Percentiles rank a stretch among this genome's conserved stretches.
These are phyloP conservation scores for Phytopythium sindhum DNA, from an alignment of 352 stramenopile genomes.

Conservation along the genomic window DNA sequence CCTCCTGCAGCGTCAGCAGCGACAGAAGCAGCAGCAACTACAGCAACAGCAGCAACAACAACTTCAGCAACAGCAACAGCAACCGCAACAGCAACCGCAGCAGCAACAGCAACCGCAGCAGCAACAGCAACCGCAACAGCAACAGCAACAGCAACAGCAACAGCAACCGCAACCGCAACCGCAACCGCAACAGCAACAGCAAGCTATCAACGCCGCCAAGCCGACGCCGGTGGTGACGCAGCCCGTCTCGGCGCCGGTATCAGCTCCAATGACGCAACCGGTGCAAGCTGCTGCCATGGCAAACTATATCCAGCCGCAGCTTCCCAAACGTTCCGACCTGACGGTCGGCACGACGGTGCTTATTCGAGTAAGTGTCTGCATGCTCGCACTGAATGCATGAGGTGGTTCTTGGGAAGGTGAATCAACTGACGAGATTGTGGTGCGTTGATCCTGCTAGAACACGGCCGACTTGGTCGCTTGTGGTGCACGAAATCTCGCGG, in stretches of 20 bases:
- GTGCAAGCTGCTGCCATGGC: constrained; percentile 1
- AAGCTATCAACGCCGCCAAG: background rate
- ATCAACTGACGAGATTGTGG: background rate
- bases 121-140: constrained; percentile 1
- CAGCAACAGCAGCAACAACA: constrained; percentile 1
- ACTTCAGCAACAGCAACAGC: constrained; percentile 4
- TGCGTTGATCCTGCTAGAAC: constrained; percentile 28
- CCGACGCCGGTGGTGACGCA: background rate
- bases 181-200: constrained; percentile 4
- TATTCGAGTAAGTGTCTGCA: constrained; percentile 46
- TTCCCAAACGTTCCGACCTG: constrained; percentile 57
- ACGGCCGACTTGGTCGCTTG: constrained; percentile 71
- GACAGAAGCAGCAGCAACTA: background rate
- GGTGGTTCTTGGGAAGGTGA: too few species aligned
- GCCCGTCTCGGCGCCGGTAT: background rate
- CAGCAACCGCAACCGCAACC: constrained; percentile 1
- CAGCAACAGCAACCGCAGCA: constrained; percentile 5
- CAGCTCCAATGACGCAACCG: background rate
- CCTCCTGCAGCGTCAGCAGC: background rate
- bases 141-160: background rate
- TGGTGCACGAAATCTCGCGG: constrained; percentile 66
- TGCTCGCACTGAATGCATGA: background rate
- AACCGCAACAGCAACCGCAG: background rate
- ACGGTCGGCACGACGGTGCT: constrained; percentile 58
- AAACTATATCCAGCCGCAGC: constrained; percentile 10